Evolutionary conservation across 179 eudicot genomes (phyloP).

Genomic region (Beta corolliflora): DNA sequence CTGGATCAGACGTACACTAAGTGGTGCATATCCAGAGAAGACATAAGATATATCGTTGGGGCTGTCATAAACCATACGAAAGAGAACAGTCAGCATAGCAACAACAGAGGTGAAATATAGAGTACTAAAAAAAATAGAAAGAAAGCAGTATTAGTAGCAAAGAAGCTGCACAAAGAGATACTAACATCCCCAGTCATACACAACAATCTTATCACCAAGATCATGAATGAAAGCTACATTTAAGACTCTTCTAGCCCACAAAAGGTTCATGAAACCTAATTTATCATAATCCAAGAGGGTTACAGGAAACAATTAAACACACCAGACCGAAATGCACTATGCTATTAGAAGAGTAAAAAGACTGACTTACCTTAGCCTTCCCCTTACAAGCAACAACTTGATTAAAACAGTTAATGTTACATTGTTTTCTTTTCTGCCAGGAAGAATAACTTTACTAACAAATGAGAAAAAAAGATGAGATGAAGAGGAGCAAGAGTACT

Average conservation of each 20-base stretch:
- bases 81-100: slow-evolving; percentile 22
- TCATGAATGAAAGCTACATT: background rate
- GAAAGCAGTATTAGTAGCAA: background rate
- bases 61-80: slow-evolving; percentile 48
- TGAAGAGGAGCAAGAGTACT: too few relatives aligned
- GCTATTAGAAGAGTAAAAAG: background rate
- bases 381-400: background rate
- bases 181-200: background rate
- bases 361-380: too few relatives aligned
- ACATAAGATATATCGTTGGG: slow-evolving; percentile 91
- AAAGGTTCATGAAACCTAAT: background rate
- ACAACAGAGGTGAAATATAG: slow-evolving; percentile 8
- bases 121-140: background rate
- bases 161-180: background rate
- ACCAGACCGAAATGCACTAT: background rate
- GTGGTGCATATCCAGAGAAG: slow-evolving; percentile 98
- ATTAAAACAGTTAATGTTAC: too few relatives aligned
- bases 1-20: slow-evolving; percentile 92
- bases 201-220: background rate
- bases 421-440: too few relatives aligned
- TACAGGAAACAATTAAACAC: background rate
- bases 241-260: background rate
- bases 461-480: too few relatives aligned
- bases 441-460: too few relatives aligned
- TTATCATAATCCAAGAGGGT: background rate